Base-by-base conservation (phyloP, 2,329 filamentous ascomycete species). In the Diaporthe humulicola region DNA sequence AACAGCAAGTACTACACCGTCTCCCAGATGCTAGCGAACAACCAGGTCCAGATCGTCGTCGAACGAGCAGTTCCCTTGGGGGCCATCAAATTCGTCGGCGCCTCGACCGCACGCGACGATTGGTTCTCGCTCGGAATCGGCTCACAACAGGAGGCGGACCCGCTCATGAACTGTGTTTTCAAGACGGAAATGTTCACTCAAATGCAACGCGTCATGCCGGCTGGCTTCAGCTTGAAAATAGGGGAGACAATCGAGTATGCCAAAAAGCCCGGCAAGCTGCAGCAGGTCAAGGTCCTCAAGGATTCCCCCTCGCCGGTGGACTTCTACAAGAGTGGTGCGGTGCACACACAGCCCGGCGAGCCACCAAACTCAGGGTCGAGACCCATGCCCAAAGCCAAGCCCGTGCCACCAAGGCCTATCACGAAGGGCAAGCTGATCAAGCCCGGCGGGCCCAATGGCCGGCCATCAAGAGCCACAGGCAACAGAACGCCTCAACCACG, bases 141-240 rank as follows among this genome's bases (percentile, higher is more conserved):
- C n/a, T 96, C 96, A 42, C 93, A 93, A 12, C 95, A 98, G 81
- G 96, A 98, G 82, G 89, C 97, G 0, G 97, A 99, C 83, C 95
- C 97, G n/a, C 88, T 99, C 30, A 85, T 99, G 80, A 98, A 93
- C 85, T 99, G 97, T 81, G 87, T 98, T 28, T 92, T 99, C 84
- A 99, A 99, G 87, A 99, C 97, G 0, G 97, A 99, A 81, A 93
- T 99, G 84, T 98, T 98, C 81, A 97, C 96, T 0, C 96, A 98
- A 77, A 92, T 99, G 86, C 92, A 93, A 81, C 92, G 91, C 69
- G 91, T 92, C 70, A 94, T 97, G 84, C 92, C 94, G 4, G 95
- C 94, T 12, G 92, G 94, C 14, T 90, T 98, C 81, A 95, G 92
- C 81, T 85, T 99, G 64, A 95, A 94, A 84, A 93, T 98, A 76